Base-by-base conservation (phyloP, 106 monocot genomes). In the Agapanthus africanus region DNA sequence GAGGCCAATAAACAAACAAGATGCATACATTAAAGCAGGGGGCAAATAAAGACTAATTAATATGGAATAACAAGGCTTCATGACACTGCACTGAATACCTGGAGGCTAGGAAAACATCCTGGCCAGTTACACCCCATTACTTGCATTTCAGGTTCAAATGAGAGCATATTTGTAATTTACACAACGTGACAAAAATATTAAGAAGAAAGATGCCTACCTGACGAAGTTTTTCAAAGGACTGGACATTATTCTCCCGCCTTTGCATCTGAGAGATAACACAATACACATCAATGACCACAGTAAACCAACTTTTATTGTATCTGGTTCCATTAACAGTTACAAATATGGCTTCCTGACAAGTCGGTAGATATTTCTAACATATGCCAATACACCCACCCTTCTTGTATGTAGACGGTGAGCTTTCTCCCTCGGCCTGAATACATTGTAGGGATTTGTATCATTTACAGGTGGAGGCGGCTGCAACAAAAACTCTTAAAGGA, bases 371-470 rank as follows among this genome's bases (percentile, higher is more conserved):
- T 66, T 42, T 28, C 27, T 33, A 44, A 36, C 18, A 35, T n/a
- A 63, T 65, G 25, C 32, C 35, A 26, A 26, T 37, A 21, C 40
- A 82, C 86, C 51, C 61, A 92, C 97, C 83, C 92, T 84, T 87
- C 97, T 84, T 50, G 97, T 92, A 64, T 99, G 97, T 70, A 82
- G 84, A 18, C 92, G 86, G 57, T 91, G 83, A 70, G 84, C 75
- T 79, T 92, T 92, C 73, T 99, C 97, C 68, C 97, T 92, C 62
- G 92, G 92, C 74, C 92, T 89, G 70, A 99, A 99, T 25, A 93
- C 92, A 85, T 99, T 99, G 78, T 99, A 92, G 0, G 97, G 97
- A 78, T 99, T 92, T 81, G 92, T 92, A 81, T 99, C 97, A 76
- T 83, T 87, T 46, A 79, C 80, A 18, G 97, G 89, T 21, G 97